Evolutionary conservation across 306 rosid genomes (phyloP).

Genomic region (Sphenostylis stenocarpa): DNA sequence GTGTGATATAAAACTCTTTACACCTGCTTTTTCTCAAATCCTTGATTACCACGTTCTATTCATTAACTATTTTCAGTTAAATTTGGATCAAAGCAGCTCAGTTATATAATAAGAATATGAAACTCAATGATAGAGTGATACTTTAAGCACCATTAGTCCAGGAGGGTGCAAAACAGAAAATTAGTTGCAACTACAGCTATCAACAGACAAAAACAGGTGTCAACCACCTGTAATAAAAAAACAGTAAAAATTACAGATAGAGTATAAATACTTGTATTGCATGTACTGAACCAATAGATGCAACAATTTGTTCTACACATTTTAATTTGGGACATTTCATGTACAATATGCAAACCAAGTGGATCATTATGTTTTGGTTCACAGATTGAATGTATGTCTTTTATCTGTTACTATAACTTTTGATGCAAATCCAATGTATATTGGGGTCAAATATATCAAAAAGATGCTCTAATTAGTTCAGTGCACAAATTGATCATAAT

Average conservation of each 20-base stretch:
- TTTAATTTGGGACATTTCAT: background rate
- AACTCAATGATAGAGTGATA: background rate
- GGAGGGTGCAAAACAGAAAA: background rate
- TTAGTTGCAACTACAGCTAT: too few relatives aligned
- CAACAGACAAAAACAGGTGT: too few relatives aligned
- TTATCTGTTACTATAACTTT: background rate
- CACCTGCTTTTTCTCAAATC: slow-evolving; percentile 21
- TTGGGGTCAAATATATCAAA: slow-evolving; percentile 14
- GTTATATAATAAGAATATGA: background rate
- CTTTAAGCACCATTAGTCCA: background rate
- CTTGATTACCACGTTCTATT: slow-evolving; percentile 12
- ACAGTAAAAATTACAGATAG: too few relatives aligned
- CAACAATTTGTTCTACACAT: background rate
- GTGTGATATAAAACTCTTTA: background rate
- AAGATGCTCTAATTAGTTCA: background rate
- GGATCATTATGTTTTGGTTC: background rate
- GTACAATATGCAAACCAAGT: slow-evolving; percentile 1
- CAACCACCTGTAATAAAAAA: too few relatives aligned
- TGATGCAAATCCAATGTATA: slow-evolving; percentile 10
- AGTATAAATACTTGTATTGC: background rate
- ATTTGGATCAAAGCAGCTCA: slow-evolving; percentile 14
- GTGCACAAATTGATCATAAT: slow-evolving; percentile 13
- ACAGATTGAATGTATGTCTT: background rate
- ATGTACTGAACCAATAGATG: slow-evolving; percentile 2
- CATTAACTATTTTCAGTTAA: background rate